Evolutionary conservation across 1,284 basidiomycete species (phyloP).

Genomic region (Fomitopsis palustris): DNA sequence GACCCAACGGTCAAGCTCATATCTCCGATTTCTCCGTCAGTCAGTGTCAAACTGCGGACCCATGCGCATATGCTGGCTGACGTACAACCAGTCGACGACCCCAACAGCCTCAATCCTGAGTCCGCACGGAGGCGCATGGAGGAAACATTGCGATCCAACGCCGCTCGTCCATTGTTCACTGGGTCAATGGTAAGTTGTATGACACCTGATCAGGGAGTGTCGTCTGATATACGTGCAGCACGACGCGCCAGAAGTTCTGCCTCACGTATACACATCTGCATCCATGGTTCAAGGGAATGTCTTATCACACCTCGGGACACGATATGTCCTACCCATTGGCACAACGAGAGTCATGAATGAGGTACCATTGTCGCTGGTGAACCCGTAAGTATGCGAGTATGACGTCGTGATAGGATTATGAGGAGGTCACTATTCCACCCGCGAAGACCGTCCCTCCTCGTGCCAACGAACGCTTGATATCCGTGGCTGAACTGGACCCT

Average conservation of each 20-base stretch:
- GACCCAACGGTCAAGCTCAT: not conserved
- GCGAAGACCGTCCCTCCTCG: constrained; percentile 78
- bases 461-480: constrained; percentile 69
- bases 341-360: constrained; percentile 70
- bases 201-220: no score
- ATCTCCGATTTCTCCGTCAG: not conserved
- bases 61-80: not conserved
- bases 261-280: constrained; percentile 86
- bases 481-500: constrained; percentile 73
- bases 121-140: constrained; percentile 67
- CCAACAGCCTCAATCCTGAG: constrained; percentile 39
- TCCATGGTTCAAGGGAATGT: constrained; percentile 60
- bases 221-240: constrained; percentile 24
- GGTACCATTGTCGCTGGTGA: constrained; percentile 36
- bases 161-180: constrained; percentile 66
- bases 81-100: not conserved
- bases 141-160: constrained; percentile 59
- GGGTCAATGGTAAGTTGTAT: constrained; percentile 47
- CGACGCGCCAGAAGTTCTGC: constrained; percentile 67
- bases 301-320: constrained; percentile 71
- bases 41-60: not conserved
- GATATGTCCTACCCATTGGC: constrained; percentile 82
- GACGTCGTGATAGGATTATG: constrained; percentile 46
- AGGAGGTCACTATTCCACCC: constrained; percentile 91
- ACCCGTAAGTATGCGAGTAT: not conserved